Evolutionary conservation across 371 early-diverging fungal genomes (phyloP), one percentile per base, ranked within the genome.

Genomic region (Rhizopus arrhizus): DNA sequence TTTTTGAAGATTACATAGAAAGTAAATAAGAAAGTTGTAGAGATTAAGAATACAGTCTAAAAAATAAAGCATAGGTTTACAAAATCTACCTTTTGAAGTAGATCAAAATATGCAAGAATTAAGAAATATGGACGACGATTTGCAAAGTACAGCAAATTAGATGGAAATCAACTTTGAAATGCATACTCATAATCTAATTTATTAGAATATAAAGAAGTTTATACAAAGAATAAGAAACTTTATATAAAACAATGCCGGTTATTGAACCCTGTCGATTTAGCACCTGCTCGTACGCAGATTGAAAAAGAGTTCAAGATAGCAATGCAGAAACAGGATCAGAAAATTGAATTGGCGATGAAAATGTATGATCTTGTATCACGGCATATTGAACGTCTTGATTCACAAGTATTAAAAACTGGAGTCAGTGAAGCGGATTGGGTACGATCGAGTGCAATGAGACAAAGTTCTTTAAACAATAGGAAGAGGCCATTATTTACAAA

Each of bases 101-200:
- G 69, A 73, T 56, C 73, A 73, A 62, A 69, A 73, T 56, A 73
- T 73, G 73, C 66, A 69, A 41, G 73, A 73, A 41, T 58, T 73
- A 32, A 61, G 73, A n/a, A 62, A 61, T 3, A 69, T 73, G 69
- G 73, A 73, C 55, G 73, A 73, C 32, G 73, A 73, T 42, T 62
- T 69, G 22, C 69, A 73, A 58, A 56, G 73, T 73, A 73, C 53
- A 34, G 2, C 8, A 41, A 11, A 29, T 45, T 28, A 8, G 22
- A 31, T 22, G 22, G 22, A 22, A 22, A 22, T 22, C 22, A 22
- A 22, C 22, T 22, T 22, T 22, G 22, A 22, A 22, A 22, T 22
- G 22, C 2, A 22, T 22, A 22, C 22, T 22, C 22, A 22, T 22
- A 22, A 22, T 22, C 22, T 22, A 22, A 22, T 22, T 22, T 22